Percentiles rank a stretch among this genome's conserved stretches.
Conservation (phyloP, 495 filamentous ascomycete species). For the Lasiosphaeriaceae sp. region DNA sequence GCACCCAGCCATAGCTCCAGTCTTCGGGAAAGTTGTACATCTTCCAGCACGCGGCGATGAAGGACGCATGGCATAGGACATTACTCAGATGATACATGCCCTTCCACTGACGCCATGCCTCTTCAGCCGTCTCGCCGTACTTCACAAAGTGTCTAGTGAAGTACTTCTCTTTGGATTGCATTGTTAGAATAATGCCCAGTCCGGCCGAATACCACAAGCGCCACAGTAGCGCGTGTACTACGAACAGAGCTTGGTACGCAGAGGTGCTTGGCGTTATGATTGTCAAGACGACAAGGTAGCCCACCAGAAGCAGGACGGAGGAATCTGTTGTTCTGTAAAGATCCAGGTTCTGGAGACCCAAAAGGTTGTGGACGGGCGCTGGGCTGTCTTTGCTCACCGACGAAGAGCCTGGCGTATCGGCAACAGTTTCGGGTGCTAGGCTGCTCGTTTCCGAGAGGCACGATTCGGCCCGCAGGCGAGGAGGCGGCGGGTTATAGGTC, state of each 20-base stretch:
- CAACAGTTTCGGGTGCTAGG: constrained; percentile 16
- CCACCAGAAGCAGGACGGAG: constrained; percentile 67
- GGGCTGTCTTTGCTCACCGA: constrained; percentile 37
- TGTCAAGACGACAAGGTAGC: constrained; percentile 69
- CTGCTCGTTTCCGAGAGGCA: constrained; percentile 36
- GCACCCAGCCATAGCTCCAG: constrained; percentile 77
- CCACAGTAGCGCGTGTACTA: constrained; percentile 75
- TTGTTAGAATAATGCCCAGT: constrained; percentile 76
- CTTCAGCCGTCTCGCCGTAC: constrained; percentile 81
- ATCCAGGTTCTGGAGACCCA: constrained; percentile 81
- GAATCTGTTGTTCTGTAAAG: constrained; percentile 80
- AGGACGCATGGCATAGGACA: constrained; percentile 81
- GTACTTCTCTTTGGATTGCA: constrained; percentile 81
- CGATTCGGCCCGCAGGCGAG: constrained; percentile 53
- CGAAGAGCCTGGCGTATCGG: background rate
- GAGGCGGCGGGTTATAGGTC: constrained; percentile 88
- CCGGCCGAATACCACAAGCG: constrained; percentile 91
- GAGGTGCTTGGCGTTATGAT: constrained; percentile 73
- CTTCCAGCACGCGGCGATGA: constrained; percentile 91
- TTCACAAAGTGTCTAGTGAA: constrained; percentile 98
- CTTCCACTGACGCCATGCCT: constrained; percentile 98
- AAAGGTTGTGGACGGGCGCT: constrained; percentile 68
- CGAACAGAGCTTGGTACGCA: constrained; percentile 70
- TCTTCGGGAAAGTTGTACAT: constrained; percentile 83
- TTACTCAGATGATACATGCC: constrained; percentile 90